Conservation (phyloP, 768 basidiomycete species). For the Boletellus ananiceps region DNA sequence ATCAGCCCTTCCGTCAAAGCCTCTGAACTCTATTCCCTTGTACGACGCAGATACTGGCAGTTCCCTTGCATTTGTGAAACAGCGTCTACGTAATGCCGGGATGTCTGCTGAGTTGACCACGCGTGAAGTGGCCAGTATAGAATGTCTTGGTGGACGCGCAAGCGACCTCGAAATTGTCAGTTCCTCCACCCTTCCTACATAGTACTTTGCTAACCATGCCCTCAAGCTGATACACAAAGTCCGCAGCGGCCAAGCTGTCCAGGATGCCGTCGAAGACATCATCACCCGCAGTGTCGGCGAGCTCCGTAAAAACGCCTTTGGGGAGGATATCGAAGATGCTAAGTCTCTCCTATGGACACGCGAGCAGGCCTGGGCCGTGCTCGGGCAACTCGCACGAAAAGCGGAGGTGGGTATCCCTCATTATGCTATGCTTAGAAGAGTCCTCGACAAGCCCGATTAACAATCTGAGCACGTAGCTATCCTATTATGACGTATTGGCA, state of each 20-base stretch:
- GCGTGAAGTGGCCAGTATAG: slow-evolving; percentile 55
- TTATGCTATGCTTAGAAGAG: slow-evolving; percentile 20
- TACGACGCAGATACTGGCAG: slow-evolving; percentile 82
- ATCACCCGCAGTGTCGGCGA: slow-evolving; percentile 74
- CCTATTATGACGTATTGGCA: slow-evolving; percentile 77
- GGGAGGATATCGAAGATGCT: slow-evolving; percentile 86
- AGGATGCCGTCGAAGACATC: slow-evolving; percentile 89
- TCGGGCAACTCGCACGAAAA: slow-evolving; percentile 65
- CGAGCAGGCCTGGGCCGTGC: slow-evolving; percentile 83
- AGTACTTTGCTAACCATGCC: background rate
- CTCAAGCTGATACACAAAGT: slow-evolving; percentile 81
- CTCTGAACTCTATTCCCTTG: slow-evolving; percentile 71
- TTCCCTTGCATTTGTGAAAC: slow-evolving; percentile 74
- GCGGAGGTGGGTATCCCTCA: slow-evolving; percentile 47
- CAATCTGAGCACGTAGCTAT: slow-evolving; percentile 41
- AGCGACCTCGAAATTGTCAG: slow-evolving; percentile 83
- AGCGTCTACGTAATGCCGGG: slow-evolving; percentile 63
- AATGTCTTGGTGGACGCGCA: slow-evolving; percentile 83
- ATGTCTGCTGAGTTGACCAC: slow-evolving; percentile 49
- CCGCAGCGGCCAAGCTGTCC: slow-evolving; percentile 61
- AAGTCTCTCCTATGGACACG: slow-evolving; percentile 79
- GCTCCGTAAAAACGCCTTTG: slow-evolving; percentile 87
- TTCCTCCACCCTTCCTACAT: slow-evolving; percentile 1
- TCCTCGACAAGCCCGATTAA: background rate
- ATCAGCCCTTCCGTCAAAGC: slow-evolving; percentile 77